Evolutionary conservation across 768 basidiomycete species (phyloP), one percentile per base, ranked within the genome.

Genomic region (Rhodotorula diobovata): DNA sequence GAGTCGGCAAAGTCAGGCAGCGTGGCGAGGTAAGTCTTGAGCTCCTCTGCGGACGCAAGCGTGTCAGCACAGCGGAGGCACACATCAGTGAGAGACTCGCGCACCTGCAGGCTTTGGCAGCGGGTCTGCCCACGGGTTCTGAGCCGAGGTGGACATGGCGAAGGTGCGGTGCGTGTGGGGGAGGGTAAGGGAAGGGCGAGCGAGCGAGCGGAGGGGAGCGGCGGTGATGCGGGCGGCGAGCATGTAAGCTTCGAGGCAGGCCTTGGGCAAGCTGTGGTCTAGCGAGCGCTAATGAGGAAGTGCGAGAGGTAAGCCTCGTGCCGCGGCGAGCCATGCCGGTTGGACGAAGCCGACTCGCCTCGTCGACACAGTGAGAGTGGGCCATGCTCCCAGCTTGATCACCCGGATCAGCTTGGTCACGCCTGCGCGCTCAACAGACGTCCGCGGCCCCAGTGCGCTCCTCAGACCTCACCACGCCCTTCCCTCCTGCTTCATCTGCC

Each of bases 1-100:
- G 46, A 53, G 12, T 70, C 66, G 1, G 55, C 43, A 32, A 70
- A 57, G 53, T 74, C 72, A 0, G 72, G 72, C 28, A 64, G 2
- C 35, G 46, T 37, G 21, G 46, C 53, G 2, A 74, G 43, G 64
- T 67, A 74, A 1, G 66, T 70, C 35, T 51, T n/a, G 15, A 67
- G 32, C 54, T 70, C 64, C 23, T 39, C 56, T 53, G 51, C 30
- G n/a, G n/a, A 4, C 23, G 14, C 28, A 6, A 53, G 28, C 0
- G 51, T 1, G n/a, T 53, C 14, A 53, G 51, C 15, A 4, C 51
- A n/a, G 8, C 3, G 2, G 51, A 12, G n/a, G 16, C 11, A 8
- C 50, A 4, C n/a, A 10, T n/a, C 5, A 15, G 14, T 6, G 1
- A n/a, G n/a, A 12, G 66, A 56, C 2, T 16, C 0, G 34, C 54